phyloP scores from a whole-genome alignment of 202 grass and related monocot species.

The Carex sylvatica region DNA sequence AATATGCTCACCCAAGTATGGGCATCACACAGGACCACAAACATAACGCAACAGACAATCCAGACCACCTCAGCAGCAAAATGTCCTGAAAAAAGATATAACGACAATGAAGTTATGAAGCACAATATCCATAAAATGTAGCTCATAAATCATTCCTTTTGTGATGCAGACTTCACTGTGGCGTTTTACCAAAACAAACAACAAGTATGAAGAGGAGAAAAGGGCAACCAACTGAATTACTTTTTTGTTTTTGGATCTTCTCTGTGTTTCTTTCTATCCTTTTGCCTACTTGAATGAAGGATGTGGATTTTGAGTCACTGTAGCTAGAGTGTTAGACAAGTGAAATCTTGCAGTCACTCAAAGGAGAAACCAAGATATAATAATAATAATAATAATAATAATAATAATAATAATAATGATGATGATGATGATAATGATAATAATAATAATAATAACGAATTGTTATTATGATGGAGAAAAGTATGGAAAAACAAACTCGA shows the following conservation, averaged over 20 bases:
- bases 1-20: neutral
- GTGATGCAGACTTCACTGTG: neutral
- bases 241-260: slow-evolving; percentile 27
- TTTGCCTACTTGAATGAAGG: slow-evolving; percentile 16
- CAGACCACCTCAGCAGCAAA: neutral
- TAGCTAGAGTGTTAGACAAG: slow-evolving; percentile 24
- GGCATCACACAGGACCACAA: slow-evolving; percentile 1
- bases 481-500: no score
- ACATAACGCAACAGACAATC: slow-evolving; percentile 4
- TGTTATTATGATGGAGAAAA: no score
- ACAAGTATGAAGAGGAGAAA: neutral
- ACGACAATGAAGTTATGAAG: neutral
- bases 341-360: slow-evolving; percentile 28
- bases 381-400: no score
- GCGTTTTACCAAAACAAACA: slow-evolving; percentile 8
- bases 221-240: slow-evolving; percentile 5
- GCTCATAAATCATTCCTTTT: slow-evolving; percentile 29
- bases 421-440: no score
- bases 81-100: neutral
- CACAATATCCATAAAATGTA: slow-evolving; percentile 9
- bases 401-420: no score
- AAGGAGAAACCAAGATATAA: slow-evolving; percentile 12
- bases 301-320: slow-evolving; percentile 19
- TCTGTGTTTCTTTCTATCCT: slow-evolving; percentile 25
- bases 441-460: no score